Percentiles rank a stretch among this genome's conserved stretches.
Conservation (phyloP, 2,329 filamentous ascomycete species). For the Penicillium sp. region DNA sequence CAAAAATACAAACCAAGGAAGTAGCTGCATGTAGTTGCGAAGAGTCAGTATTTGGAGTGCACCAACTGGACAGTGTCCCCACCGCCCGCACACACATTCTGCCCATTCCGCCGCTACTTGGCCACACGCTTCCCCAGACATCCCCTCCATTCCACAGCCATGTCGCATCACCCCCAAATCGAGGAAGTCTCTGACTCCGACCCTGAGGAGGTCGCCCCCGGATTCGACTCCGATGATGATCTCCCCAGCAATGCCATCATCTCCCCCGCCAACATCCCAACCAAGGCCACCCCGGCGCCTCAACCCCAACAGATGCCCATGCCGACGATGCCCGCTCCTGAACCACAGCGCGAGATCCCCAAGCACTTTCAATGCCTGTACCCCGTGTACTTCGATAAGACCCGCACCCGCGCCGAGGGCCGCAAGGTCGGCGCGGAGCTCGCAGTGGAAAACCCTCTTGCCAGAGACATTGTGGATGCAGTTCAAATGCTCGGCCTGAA, state of each 20-base stretch:
- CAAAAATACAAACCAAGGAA: no score
- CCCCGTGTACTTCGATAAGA: slow-evolving; percentile 89
- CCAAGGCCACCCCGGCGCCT: slow-evolving; percentile 6
- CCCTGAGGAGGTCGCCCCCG: slow-evolving; percentile 82
- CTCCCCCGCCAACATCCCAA: slow-evolving; percentile 36
- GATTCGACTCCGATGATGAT: slow-evolving; percentile 54
- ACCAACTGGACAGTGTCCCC: slow-evolving; percentile 1
- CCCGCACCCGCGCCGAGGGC: slow-evolving; percentile 68
- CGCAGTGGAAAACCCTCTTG: slow-evolving; percentile 82
- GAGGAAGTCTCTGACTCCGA: slow-evolving; percentile 94
- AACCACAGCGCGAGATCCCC: slow-evolving; percentile 58
- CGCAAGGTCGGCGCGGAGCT: slow-evolving; percentile 72
- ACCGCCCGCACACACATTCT: slow-evolving; percentile 21
- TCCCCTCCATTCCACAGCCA: slow-evolving; percentile 37
- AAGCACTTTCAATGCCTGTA: slow-evolving; percentile 87
- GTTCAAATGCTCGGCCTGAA: slow-evolving; percentile 66
- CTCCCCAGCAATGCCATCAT: slow-evolving; percentile 44
- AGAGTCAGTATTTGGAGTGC: neutral
- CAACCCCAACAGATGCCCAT: slow-evolving; percentile 13
- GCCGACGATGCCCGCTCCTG: slow-evolving; percentile 30
- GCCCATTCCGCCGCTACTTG: slow-evolving; percentile 13
- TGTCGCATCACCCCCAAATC: slow-evolving; percentile 79
- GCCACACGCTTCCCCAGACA: slow-evolving; percentile 23
- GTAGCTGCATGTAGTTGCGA: no score
- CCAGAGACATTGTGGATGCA: slow-evolving; percentile 86